Conservation (phyloP, 1,139 yeast species). For the Geotrichum aggregatum region DNA sequence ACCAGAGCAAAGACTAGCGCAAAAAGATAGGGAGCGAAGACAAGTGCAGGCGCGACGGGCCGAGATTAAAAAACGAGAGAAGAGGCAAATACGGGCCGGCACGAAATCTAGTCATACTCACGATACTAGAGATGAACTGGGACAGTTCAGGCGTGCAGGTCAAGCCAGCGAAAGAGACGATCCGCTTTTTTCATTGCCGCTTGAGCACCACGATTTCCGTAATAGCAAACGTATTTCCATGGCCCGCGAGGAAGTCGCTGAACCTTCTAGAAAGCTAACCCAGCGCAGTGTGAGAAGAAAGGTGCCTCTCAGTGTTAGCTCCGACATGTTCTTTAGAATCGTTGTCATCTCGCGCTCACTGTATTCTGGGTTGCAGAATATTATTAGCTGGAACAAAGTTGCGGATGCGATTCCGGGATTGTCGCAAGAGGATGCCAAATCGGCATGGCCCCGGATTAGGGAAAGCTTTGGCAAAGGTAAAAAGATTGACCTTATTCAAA, state of each 20-base stretch:
- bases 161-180: conserved; percentile 4
- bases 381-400: conserved; percentile 59
- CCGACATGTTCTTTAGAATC: conserved; percentile 50
- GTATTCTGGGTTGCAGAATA: conserved; percentile 41
- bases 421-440: conserved; percentile 43
- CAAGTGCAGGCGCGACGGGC: background rate
- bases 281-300: background rate
- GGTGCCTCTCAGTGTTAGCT: conserved; percentile 20
- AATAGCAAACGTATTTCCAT: conserved; percentile 12
- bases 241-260: conserved; percentile 2
- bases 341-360: conserved; percentile 62
- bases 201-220: conserved; percentile 4
- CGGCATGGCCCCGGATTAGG: conserved; percentile 61
- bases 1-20: conserved; percentile 12
- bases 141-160: background rate
- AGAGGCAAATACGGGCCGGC: background rate
- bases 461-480: conserved; percentile 52
- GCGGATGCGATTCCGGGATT: conserved; percentile 42
- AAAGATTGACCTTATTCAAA: conserved; percentile 51
- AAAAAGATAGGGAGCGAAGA: conserved; percentile 15
- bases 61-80: background rate
- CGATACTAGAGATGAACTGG: background rate
- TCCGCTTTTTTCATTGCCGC: conserved; percentile 16
- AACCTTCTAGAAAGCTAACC: too few relatives aligned
- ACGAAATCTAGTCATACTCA: background rate